These are phyloP conservation scores for Sphaerosporella brunnea DNA, from an alignment of 495 filamentous ascomycete species.

Conservation along the genomic window DNA sequence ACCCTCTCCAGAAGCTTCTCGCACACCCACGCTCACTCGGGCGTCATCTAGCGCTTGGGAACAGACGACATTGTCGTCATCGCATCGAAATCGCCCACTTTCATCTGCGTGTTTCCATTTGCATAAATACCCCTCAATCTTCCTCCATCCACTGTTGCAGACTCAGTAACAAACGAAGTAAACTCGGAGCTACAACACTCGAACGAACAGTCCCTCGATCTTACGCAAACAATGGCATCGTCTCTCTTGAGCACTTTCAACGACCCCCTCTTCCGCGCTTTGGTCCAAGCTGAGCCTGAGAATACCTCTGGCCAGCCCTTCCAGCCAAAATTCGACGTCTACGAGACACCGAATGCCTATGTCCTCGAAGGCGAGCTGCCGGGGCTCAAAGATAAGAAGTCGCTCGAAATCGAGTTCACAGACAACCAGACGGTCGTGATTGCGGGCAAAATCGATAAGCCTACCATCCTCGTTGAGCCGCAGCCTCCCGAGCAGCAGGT, in stretches of 20 bases:
- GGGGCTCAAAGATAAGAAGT: conserved; percentile 40
- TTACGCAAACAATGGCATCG: not conserved
- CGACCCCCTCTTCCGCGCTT: conserved; percentile 11
- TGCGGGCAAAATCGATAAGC: conserved; percentile 48
- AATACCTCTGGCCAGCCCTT: conserved; percentile 33
- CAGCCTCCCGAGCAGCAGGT: conserved; percentile 29
- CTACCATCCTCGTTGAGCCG: conserved; percentile 27
- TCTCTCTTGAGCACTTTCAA: not conserved
- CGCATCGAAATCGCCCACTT: no score
- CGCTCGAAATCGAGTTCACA: conserved; percentile 70
- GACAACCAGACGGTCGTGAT: conserved; percentile 61
- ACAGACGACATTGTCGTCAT: not conserved
- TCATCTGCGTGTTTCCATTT: not conserved
- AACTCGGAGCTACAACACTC: not conserved
- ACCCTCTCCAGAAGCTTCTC: not conserved
- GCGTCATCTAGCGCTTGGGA: not conserved
- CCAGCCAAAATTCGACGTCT: conserved; percentile 63
- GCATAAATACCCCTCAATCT: conserved; percentile 2
- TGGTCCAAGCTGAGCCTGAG: conserved; percentile 1
- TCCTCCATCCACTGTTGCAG: not conserved
- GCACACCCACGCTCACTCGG: not conserved
- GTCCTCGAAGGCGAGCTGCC: conserved; percentile 80
- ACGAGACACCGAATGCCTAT: conserved; percentile 48
- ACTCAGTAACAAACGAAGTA: not conserved
- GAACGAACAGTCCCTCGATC: not conserved